Conservation (phyloP, 345 rosid species). For the Populus pruinosa region DNA sequence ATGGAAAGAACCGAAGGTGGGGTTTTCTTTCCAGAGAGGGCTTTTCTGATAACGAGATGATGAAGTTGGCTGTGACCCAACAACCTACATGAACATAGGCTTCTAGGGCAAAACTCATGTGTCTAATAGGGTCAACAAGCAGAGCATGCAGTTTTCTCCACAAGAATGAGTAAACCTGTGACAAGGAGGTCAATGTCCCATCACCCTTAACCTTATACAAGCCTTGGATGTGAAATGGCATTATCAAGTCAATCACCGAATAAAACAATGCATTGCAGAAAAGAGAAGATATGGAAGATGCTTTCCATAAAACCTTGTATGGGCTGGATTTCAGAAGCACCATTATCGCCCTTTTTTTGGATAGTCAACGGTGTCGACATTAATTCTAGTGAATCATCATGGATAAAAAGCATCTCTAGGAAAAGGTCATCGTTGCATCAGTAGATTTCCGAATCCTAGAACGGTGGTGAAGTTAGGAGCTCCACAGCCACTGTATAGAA, state of each 20-base stretch:
- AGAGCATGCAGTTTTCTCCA: constrained; percentile 30
- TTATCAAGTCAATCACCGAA: not conserved
- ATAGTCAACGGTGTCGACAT: not conserved
- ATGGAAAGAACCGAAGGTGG: constrained; percentile 16
- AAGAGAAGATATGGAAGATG: not conserved
- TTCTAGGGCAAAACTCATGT: constrained; percentile 1
- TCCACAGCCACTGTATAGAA: too few species aligned
- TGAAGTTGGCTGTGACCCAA: constrained; percentile 28
- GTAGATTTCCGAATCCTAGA: too few species aligned
- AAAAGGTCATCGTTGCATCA: too few species aligned
- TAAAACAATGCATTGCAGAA: not conserved
- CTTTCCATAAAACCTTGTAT: constrained; percentile 24
- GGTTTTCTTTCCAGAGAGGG: constrained; percentile 6
- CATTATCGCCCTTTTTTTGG: constrained; percentile 5
- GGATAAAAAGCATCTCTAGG: too few species aligned
- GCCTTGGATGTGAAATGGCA: constrained; percentile 17
- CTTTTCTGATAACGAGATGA: not conserved
- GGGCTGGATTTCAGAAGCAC: constrained; percentile 8
- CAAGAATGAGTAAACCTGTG: constrained; percentile 21
- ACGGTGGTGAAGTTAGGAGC: too few species aligned
- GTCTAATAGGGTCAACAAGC: constrained; percentile 29
- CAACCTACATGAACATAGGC: not conserved
- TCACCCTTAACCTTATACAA: constrained; percentile 7
- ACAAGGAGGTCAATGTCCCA: constrained; percentile 21
- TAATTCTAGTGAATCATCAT: too few species aligned